These are phyloP conservation scores for Talaromyces sp. DNA, from an alignment of 2,329 filamentous ascomycete species.

Conservation along the genomic window DNA sequence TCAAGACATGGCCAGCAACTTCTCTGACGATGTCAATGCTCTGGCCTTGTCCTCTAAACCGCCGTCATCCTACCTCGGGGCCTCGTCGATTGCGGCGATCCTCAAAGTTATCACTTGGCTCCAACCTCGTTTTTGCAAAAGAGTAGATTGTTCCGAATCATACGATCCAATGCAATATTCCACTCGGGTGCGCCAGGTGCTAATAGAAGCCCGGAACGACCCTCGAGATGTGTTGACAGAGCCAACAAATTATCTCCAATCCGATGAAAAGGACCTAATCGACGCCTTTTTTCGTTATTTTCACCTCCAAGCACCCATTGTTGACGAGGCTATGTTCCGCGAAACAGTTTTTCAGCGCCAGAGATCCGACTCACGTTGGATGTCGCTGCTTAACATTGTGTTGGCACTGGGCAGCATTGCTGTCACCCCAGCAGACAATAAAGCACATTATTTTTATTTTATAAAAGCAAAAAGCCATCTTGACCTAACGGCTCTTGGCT, in stretches of 20 bases:
- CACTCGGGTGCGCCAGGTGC: not conserved
- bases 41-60: conserved; percentile 59
- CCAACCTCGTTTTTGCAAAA: conserved; percentile 39
- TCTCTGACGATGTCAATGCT: conserved; percentile 68
- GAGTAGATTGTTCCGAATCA: not conserved
- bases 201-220: not conserved
- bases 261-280: conserved; percentile 47
- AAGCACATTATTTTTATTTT: conserved; percentile 66
- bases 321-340: conserved; percentile 67
- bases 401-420: conserved; percentile 70
- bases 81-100: conserved; percentile 70
- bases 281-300: conserved; percentile 72
- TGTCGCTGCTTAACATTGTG: conserved; percentile 69
- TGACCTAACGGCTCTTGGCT: conserved; percentile 62
- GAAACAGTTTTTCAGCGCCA: conserved; percentile 54
- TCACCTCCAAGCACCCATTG: conserved; percentile 67
- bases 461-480: conserved; percentile 62
- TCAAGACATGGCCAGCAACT: conserved; percentile 53
- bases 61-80: conserved; percentile 62
- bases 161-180: not conserved
- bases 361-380: conserved; percentile 63
- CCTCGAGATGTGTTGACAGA: not conserved
- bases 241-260: not conserved
- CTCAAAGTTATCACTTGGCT: conserved; percentile 63
- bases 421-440: conserved; percentile 57